Percentiles rank a stretch among this genome's conserved stretches.
Evolutionary conservation across 805 yeast species (phyloP).

Genomic region (Saccharomycopsis fermentans): DNA sequence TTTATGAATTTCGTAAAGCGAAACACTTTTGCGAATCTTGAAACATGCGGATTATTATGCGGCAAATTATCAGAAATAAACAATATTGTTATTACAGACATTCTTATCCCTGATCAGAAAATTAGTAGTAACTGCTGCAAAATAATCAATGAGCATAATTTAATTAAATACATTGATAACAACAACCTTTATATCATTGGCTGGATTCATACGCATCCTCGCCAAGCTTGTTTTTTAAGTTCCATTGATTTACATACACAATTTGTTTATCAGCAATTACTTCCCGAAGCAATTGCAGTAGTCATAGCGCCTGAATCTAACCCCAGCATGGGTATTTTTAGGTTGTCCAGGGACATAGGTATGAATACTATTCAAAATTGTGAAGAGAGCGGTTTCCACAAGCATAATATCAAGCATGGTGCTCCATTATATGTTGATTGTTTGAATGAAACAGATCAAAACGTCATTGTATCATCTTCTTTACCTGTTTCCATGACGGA

Average conservation of each 20-base stretch:
- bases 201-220: constrained; percentile 70
- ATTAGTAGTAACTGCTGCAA: constrained; percentile 54
- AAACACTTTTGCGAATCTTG: constrained; percentile 43
- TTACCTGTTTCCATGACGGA: not conserved
- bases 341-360: constrained; percentile 60
- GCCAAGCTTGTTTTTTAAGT: constrained; percentile 60
- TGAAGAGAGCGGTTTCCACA: constrained; percentile 44
- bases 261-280: constrained; percentile 57
- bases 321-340: constrained; percentile 45
- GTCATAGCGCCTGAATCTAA: constrained; percentile 48
- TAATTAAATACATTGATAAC: constrained; percentile 45
- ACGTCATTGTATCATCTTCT: constrained; percentile 30
- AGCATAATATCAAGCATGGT: constrained; percentile 36
- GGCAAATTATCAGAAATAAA: constrained; percentile 45
- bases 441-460: constrained; percentile 33
- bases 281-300: constrained; percentile 58
- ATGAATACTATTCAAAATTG: constrained; percentile 45
- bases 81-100: constrained; percentile 53
- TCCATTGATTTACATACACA: constrained; percentile 63
- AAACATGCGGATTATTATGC: constrained; percentile 59
- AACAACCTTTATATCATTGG: constrained; percentile 55
- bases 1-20: constrained; percentile 38
- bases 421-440: constrained; percentile 40
- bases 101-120: constrained; percentile 53
- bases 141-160: constrained; percentile 47